A percentile compares a stretch with the other conserved stretches of the same genome.
These are phyloP conservation scores for Metarhizium humberi DNA, from an alignment of 2,329 filamentous ascomycete genomes.

Conservation along the genomic window DNA sequence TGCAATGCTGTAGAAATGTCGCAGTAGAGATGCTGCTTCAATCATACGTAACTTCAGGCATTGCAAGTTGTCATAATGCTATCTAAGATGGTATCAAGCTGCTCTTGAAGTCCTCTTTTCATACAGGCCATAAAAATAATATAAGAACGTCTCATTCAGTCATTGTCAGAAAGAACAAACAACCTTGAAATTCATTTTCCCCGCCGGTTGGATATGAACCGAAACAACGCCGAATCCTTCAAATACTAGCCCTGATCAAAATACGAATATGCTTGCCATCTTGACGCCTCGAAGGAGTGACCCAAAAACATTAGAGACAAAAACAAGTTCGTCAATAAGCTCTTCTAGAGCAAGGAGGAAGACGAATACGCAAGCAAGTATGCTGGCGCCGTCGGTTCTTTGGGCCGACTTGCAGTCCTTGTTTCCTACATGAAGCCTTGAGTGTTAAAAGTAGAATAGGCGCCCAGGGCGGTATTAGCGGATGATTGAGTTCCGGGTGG, in stretches of 20 bases:
- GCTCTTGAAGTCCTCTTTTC: neutral
- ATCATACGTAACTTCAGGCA: neutral
- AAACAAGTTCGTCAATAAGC: neutral
- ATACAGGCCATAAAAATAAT: neutral
- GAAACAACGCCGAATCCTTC: too few species aligned
- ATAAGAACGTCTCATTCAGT: too few species aligned
- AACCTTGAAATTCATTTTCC: too few species aligned
- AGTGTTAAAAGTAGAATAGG: slow-evolving; percentile 2
- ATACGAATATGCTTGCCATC: neutral
- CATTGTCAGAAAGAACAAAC: too few species aligned
- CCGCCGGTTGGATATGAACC: too few species aligned
- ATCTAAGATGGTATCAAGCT: neutral
- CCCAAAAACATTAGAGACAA: neutral
- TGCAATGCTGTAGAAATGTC: neutral
- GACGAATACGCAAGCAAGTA: neutral
- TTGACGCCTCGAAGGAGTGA: neutral
- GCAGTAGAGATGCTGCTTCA: neutral
- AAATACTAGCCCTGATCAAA: too few species aligned
- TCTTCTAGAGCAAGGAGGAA: neutral
- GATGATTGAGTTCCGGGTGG: neutral
- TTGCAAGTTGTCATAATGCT: neutral
- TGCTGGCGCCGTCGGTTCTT: neutral
- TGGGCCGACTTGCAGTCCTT: too few species aligned
- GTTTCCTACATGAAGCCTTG: slow-evolving; percentile 1
- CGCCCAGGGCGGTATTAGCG: neutral